These are phyloP conservation scores for Gracilaria domingensis DNA, from an alignment of 23 red algal species.

Conservation along the genomic window DNA sequence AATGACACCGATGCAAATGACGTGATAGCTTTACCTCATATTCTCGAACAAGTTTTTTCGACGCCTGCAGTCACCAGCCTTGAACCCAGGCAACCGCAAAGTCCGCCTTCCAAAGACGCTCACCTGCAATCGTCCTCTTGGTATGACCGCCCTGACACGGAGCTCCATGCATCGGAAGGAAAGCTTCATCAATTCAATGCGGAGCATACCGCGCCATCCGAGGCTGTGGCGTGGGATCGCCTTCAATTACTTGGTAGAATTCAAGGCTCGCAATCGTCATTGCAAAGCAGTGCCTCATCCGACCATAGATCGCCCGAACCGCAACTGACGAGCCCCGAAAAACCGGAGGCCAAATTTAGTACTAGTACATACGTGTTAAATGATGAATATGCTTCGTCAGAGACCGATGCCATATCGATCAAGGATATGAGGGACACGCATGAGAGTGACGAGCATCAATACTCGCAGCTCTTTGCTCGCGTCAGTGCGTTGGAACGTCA, in stretches of 20 bases:
- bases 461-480: conserved; percentile 11
- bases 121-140: not conserved
- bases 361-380: not conserved
- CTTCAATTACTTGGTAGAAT: not conserved
- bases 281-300: not conserved
- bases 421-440: not conserved
- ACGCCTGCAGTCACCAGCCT: not conserved
- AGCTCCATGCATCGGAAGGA: not conserved
- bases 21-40: not conserved
- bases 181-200: conserved; percentile 1
- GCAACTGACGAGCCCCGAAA: not conserved
- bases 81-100: not conserved
- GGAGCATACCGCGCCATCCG: not conserved
- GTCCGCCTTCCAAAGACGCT: not conserved
- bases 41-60: not conserved
- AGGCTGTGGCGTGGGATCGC: not conserved
- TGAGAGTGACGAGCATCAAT: not conserved
- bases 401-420: not conserved
- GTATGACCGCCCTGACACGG: conserved; percentile 1
- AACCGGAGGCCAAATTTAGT: not conserved
- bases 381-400: conserved; percentile 7
- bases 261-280: not conserved
- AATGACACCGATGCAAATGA: not conserved
- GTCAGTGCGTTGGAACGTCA: not conserved
- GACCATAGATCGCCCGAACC: not conserved